phyloP scores from a whole-genome alignment of 805 yeast species.

The Barnettozyma wickerhamii region DNA sequence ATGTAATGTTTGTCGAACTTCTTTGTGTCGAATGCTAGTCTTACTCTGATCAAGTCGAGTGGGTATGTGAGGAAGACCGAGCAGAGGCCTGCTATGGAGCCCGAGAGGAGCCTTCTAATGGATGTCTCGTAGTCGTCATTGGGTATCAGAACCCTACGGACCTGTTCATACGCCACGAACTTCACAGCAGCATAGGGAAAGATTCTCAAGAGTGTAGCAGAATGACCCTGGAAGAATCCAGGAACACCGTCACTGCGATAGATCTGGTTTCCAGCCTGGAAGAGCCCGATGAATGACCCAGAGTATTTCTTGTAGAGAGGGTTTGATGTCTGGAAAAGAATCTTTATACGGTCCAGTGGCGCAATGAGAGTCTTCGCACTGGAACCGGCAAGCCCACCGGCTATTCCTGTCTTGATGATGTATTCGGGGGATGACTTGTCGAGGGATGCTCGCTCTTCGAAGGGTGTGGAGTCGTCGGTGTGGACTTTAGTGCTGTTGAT shows the following conservation, averaged over 20 bases:
- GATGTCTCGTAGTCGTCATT: constrained; percentile 72
- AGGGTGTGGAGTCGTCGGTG: constrained; percentile 19
- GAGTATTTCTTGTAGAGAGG: constrained; percentile 80
- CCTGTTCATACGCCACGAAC: constrained; percentile 94
- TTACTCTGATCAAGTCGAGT: constrained; percentile 81
- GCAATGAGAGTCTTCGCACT: constrained; percentile 96
- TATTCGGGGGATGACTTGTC: constrained; percentile 76
- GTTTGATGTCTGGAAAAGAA: constrained; percentile 89
- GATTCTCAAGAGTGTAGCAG: constrained; percentile 84
- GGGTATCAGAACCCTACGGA: constrained; percentile 76
- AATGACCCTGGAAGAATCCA: constrained; percentile 94
- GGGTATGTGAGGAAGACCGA: constrained; percentile 92
- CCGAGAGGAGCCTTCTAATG: constrained; percentile 75
- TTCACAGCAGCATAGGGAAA: constrained; percentile 98
- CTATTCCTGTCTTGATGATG: constrained; percentile 76
- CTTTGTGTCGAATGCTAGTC: constrained; percentile 84
- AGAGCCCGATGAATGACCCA: constrained; percentile 75
- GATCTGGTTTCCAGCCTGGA: constrained; percentile 66
- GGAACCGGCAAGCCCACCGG: constrained; percentile 95
- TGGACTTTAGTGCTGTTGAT: constrained; percentile 15
- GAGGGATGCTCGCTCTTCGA: constrained; percentile 18
- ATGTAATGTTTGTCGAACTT: constrained; percentile 12
- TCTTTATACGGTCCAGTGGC: constrained; percentile 92
- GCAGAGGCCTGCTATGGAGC: constrained; percentile 84
- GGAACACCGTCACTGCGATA: constrained; percentile 61